Evolutionary conservation across 495 filamentous ascomycete species (phyloP).

Genomic region (Tuber indicum): DNA sequence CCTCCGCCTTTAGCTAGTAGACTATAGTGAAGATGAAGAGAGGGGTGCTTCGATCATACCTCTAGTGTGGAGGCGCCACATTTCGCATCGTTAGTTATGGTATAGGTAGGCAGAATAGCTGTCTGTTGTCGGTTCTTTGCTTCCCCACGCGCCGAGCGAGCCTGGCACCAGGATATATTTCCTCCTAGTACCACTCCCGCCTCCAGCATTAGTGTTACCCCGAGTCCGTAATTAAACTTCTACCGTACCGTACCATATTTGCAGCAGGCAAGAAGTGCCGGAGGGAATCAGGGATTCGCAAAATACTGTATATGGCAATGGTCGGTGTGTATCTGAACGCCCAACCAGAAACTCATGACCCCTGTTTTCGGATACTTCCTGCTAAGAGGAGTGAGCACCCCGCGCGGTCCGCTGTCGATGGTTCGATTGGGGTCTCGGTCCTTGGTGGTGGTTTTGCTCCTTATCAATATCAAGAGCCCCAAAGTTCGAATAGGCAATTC

Average conservation of each 20-base stretch:
- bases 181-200: neutral
- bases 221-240: neutral
- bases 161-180: neutral
- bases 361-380: no score
- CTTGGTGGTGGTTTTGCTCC: neutral
- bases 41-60: neutral
- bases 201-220: neutral
- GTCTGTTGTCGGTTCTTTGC: neutral
- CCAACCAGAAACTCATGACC: no score
- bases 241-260: neutral
- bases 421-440: neutral
- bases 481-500: neutral
- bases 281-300: no score
- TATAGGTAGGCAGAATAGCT: neutral
- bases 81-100: neutral
- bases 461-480: neutral
- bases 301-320: no score
- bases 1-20: neutral
- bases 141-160: neutral
- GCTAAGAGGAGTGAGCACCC: no score
- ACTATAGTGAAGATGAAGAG: neutral
- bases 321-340: no score
- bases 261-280: no score
- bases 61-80: neutral
- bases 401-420: neutral